phyloP scores from a whole-genome alignment of 2,329 filamentous ascomycete species.

The Paecilomyces sp. region DNA sequence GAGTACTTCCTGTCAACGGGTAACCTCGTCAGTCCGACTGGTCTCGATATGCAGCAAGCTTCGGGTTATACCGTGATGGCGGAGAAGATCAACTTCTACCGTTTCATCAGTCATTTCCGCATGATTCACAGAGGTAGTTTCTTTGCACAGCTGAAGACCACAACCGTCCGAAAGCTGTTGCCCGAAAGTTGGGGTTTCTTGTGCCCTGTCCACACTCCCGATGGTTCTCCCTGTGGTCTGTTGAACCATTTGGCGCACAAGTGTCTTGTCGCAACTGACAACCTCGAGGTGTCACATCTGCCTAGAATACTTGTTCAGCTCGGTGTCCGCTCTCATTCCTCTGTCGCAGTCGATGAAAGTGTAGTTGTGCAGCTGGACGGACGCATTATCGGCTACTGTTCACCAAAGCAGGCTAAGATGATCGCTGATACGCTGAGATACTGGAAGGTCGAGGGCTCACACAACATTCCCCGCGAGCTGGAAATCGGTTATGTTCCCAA shows the following conservation, averaged over 20 bases:
- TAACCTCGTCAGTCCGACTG: slow-evolving; percentile 84
- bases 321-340: slow-evolving; percentile 68
- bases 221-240: slow-evolving; percentile 89
- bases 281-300: slow-evolving; percentile 66
- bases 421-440: slow-evolving; percentile 83
- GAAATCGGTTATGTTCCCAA: slow-evolving; percentile 89
- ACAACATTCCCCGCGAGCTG: slow-evolving; percentile 72
- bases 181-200: slow-evolving; percentile 98
- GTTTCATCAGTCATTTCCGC: slow-evolving; percentile 97
- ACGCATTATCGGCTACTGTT: slow-evolving; percentile 81
- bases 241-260: slow-evolving; percentile 94
- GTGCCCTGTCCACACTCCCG: slow-evolving; percentile 94
- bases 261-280: slow-evolving; percentile 75
- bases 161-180: slow-evolving; percentile 87
- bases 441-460: slow-evolving; percentile 88
- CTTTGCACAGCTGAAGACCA: slow-evolving; percentile 96
- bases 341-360: slow-evolving; percentile 72
- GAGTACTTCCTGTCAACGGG: slow-evolving; percentile 97
- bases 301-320: slow-evolving; percentile 69
- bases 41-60: slow-evolving; percentile 87
- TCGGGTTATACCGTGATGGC: slow-evolving; percentile 95
- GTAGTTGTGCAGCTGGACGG: slow-evolving; percentile 89
- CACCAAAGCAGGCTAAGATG: slow-evolving; percentile 69
- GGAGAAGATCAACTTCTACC: slow-evolving; percentile 97
- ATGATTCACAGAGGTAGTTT: slow-evolving; percentile 99